Percentiles rank a stretch among this genome's conserved stretches.
Evolutionary conservation across 306 rosid genomes (phyloP).

Genomic region (Citrullus amarus): DNA sequence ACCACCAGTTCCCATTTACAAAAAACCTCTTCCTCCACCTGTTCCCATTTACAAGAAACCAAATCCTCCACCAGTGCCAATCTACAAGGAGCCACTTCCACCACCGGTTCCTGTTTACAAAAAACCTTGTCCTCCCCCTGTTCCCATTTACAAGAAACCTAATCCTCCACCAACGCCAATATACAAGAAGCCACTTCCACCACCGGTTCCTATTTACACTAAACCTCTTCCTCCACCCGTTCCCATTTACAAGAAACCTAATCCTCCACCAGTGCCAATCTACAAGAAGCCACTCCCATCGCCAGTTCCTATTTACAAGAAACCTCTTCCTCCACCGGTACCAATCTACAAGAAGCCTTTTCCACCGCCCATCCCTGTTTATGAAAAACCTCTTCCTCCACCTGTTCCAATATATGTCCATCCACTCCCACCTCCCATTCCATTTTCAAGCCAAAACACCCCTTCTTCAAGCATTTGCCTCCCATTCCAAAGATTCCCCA

Average conservation of each 20-base stretch:
- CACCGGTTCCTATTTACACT: neutral
- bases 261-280: constrained; percentile 13
- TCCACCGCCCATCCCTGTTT: constrained; percentile 13
- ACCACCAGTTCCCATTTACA: neutral
- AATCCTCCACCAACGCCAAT: constrained; percentile 15
- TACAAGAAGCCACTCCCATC: constrained; percentile 26
- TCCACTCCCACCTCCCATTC: constrained; percentile 17
- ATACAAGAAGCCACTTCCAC: constrained; percentile 7
- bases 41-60: neutral
- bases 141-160: constrained; percentile 11
- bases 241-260: constrained; percentile 14
- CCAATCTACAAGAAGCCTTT: constrained; percentile 9
- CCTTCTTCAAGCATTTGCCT: constrained; percentile 32
- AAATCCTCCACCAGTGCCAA: constrained; percentile 1
- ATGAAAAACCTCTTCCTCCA: constrained; percentile 18
- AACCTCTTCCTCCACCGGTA: constrained; percentile 10
- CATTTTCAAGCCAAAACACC: constrained; percentile 19
- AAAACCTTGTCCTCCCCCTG: constrained; percentile 12
- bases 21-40: constrained; percentile 15
- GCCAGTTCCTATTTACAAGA: neutral
- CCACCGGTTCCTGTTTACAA: neutral
- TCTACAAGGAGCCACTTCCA: constrained; percentile 25
- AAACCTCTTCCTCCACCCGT: constrained; percentile 6
- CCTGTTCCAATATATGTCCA: constrained; percentile 3
- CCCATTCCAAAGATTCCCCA: constrained; percentile 34